Base-by-base conservation (phyloP, 306 rosid species). In the Cicer pinnatifidum region DNA sequence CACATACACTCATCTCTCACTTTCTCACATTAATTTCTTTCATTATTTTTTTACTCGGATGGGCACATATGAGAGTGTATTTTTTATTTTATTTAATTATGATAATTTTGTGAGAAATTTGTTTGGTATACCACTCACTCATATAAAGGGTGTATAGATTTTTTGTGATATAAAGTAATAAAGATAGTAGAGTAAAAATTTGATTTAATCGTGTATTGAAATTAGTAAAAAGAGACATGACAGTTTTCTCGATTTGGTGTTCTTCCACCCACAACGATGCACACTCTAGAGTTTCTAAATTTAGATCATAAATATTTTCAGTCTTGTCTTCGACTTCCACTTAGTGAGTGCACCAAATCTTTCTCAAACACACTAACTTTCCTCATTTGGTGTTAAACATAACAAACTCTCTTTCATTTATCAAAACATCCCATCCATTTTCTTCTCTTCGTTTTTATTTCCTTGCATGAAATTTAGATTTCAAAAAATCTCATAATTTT, bases 251-350 rank as follows among this genome's bases (percentile, higher is more conserved):
- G 66, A 83, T 79, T 85, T 77, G 75, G 84, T 0, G 60, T 73
- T 69, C 9, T 67, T 64, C 20, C 16, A 45, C 6, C 53, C 84
- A 69, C 19, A 65, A 8, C 56, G 67, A 73, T 68, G 43, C 64
- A 69, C n/a, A 44, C 62, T 63, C 67, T 10, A 23, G 59, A 76
- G 76, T 83, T 85, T 80, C 93, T 88, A 84, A 81, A 85, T 84
- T 80, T 85, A 75, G 92, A 65, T 70, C 17, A 69, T 15, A 15
- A 68, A 63, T 15, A 38, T 20, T 66, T 67, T 58, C 65, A 65
- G 84, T 84, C 91, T 81, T 87, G 89, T 81, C 87, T 88, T 73
- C 84, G 58, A 87, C 87, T 87, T 89, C n/a, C 13, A 47, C 5
- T 16, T 3, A 78, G 84, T 80, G 47, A 71, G 76, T 79, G 50